phyloP scores from a whole-genome alignment of 2,329 filamentous ascomycete genomes.

The Fusarium sp. region DNA sequence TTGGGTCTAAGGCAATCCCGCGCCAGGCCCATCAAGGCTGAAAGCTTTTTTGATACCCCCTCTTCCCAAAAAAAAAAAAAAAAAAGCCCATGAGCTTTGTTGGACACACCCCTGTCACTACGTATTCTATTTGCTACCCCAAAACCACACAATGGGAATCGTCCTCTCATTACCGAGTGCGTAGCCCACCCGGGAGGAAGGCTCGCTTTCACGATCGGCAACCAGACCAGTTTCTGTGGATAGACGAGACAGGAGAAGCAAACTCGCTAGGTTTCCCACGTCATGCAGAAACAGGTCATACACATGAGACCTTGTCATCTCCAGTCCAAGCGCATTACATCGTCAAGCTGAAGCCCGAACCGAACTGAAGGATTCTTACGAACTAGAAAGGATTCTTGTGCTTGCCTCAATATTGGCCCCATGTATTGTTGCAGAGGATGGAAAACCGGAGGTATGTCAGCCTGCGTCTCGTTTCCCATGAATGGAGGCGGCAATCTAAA shows the following conservation, averaged over 20 bases:
- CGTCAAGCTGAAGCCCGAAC: neutral
- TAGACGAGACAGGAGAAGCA: slow-evolving; percentile 11
- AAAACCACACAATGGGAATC: neutral
- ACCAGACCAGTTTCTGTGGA: neutral
- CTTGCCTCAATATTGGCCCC: neutral
- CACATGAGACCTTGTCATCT: slow-evolving; percentile 5
- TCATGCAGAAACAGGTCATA: slow-evolving; percentile 6
- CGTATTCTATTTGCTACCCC: neutral
- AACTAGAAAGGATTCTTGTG: neutral
- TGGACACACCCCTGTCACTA: slow-evolving; percentile 12
- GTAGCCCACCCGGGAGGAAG: slow-evolving; percentile 13
- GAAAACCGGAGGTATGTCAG: neutral
- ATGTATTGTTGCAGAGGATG: neutral
- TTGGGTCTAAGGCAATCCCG: slow-evolving; percentile 21
- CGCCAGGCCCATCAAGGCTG: slow-evolving; percentile 28
- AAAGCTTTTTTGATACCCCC: slow-evolving; percentile 16
- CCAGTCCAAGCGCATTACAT: neutral
- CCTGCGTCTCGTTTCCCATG: neutral
- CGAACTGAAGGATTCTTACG: neutral
- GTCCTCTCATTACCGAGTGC: slow-evolving; percentile 15
- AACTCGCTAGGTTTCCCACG: slow-evolving; percentile 15
- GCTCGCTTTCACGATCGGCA: slow-evolving; percentile 21
- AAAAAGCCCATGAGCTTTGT: neutral
- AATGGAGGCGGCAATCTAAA: neutral
- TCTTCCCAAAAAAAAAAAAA: neutral